A percentile compares a stretch with the other conserved stretches of the same genome.
Evolutionary conservation across 2,329 filamentous ascomycete species (phyloP).

Genomic region (Cordyceps fumosorosea): DNA sequence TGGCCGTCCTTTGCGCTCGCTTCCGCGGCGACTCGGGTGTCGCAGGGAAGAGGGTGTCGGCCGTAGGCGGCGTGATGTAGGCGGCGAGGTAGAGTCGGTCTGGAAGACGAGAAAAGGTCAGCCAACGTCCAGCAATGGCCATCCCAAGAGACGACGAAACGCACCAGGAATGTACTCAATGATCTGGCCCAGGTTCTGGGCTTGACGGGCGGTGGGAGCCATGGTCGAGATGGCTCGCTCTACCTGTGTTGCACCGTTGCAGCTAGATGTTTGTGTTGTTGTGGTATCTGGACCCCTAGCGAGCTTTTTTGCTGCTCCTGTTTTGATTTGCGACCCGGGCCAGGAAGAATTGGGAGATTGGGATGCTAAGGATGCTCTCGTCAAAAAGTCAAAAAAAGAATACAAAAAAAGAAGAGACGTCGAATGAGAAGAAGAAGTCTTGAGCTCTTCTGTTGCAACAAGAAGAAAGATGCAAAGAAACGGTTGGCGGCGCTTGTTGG

Average conservation of each 20-base stretch:
- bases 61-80: constrained; percentile 74
- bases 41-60: constrained; percentile 77
- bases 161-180: constrained; percentile 94
- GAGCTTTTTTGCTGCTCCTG: neutral
- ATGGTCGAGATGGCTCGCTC: constrained; percentile 31
- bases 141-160: constrained; percentile 23
- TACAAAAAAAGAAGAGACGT: neutral
- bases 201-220: constrained; percentile 43
- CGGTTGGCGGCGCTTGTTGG: neutral
- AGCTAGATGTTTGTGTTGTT: neutral
- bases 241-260: neutral
- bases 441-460: neutral
- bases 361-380: neutral
- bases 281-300: neutral
- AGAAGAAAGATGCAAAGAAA: constrained; percentile 2
- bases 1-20: constrained; percentile 50
- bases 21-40: constrained; percentile 37
- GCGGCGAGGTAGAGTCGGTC: constrained; percentile 93
- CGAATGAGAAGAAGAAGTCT: neutral
- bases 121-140: neutral
- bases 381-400: neutral
- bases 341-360: too few species aligned
- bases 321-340: too few species aligned
- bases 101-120: constrained; percentile 32
- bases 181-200: constrained; percentile 70